Evolutionary conservation across 129 eudicot species (phyloP), one percentile per base, ranked within the genome.

Genomic region (Arctium lappa): DNA sequence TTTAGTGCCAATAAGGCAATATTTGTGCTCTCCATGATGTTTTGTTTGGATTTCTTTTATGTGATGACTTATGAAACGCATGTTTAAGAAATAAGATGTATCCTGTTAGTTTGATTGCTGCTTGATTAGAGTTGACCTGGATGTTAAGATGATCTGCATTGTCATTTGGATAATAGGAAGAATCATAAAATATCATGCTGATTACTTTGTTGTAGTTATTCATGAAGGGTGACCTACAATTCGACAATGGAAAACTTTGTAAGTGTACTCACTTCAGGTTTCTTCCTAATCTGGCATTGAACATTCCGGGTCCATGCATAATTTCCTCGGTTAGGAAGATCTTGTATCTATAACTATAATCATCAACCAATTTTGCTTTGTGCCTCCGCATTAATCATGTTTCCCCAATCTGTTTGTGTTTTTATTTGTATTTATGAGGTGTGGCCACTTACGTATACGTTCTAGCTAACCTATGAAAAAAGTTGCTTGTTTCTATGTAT

Each of bases 401-500:
- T 60, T 77, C 33, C 6, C 15, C 72, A 8, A 46, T 34, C 71
- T 18, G 16, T 50, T 48, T 15, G 71, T 62, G 69, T 75, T 44
- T 75, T 12, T 75, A 48, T 33, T 77, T 60, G 80, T 39, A 39
- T 77, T 3, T 77, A n/a, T 42, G 78, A 40, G 34, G 34, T 38
- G 36, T 42, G 78, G 34, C 34, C n/a, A 22, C 13, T 8, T 76
- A 34, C 53, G 44, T 76, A 76, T 32, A 32, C 46, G 5, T 76
- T 9, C 33, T 50, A 50, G 69, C 70, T 16, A 76, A 50, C 16
- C 33, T 76, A 53, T 76, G 32, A 53, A 76, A 76, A 76, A 9
- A 8, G 34, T 77, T 77, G 10, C 72, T 46, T 10, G 56, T 46
- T 44, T 46, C 31, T 37, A 60, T 33, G 50, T 36, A 37, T 5